A percentile compares a stretch with the other conserved stretches of the same genome.
Evolutionary conservation across 2,329 filamentous ascomycete species (phyloP).

Genomic region (Trichoderma simmonsii): DNA sequence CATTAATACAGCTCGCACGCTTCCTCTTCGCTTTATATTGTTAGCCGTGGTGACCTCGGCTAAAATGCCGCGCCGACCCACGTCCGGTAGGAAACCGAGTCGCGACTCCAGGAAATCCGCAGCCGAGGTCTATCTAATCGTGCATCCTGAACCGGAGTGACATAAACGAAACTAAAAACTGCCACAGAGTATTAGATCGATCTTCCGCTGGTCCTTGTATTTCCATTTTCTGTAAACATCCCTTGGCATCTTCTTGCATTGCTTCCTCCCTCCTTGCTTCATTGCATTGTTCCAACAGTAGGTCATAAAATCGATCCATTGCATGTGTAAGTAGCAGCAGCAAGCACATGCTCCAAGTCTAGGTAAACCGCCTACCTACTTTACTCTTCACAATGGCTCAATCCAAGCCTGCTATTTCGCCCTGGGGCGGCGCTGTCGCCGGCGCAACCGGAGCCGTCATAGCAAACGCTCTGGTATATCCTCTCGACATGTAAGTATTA

Average conservation of each 20-base stretch:
- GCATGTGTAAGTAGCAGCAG: neutral
- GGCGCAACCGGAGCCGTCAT: constrained; percentile 90
- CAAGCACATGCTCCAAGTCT: constrained; percentile 1
- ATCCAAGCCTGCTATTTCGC: constrained; percentile 72
- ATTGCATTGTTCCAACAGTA: neutral
- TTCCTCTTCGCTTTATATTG: neutral
- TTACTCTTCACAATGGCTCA: constrained; percentile 51
- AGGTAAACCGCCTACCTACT: neutral
- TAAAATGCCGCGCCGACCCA: neutral
- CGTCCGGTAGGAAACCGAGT: neutral
- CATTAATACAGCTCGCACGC: neutral
- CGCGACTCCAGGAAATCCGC: neutral
- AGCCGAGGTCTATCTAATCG: constrained; percentile 15
- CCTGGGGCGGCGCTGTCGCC: constrained; percentile 90
- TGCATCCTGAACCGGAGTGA: constrained; percentile 14
- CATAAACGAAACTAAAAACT: neutral
- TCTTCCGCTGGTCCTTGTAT: neutral
- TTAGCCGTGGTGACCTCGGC: constrained; percentile 4
- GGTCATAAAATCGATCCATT: neutral
- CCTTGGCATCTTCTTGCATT: neutral
- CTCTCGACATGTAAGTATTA: constrained; percentile 80
- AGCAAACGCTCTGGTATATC: constrained; percentile 93
- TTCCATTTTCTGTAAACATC: neutral
- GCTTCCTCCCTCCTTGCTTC: neutral
- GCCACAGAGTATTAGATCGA: neutral